A percentile compares a stretch with the other conserved stretches of the same genome.
phyloP scores from a whole-genome alignment of 73 alveolate species.

The Diophrys sp. region DNA sequence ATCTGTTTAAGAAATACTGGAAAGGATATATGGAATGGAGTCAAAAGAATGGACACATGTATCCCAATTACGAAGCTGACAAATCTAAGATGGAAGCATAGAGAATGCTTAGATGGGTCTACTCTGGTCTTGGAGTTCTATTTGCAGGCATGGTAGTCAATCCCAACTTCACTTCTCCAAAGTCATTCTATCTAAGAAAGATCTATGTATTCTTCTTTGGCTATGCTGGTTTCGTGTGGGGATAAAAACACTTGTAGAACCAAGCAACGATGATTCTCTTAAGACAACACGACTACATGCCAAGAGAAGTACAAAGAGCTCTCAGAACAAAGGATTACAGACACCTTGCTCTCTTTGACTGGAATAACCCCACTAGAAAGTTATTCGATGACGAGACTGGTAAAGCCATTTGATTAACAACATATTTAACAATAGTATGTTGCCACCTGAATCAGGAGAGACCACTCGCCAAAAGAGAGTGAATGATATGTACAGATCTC shows the following conservation, averaged over 20 bases:
- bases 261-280: conserved; percentile 27
- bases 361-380: conserved; percentile 57
- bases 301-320: conserved; percentile 52
- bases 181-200: conserved; percentile 47
- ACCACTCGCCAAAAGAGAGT: too few species aligned
- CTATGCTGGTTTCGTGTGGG: conserved; percentile 21
- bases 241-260: conserved; percentile 24
- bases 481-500: too few species aligned
- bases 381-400: conserved; percentile 53
- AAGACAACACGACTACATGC: conserved; percentile 57
- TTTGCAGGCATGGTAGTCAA: conserved; percentile 52
- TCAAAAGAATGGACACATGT: not conserved
- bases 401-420: conserved; percentile 47
- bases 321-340: conserved; percentile 44
- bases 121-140: conserved; percentile 34
- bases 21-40: not conserved
- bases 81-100: not conserved
- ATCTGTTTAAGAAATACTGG: not conserved
- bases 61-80: not conserved
- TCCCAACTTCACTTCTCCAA: conserved; percentile 53
- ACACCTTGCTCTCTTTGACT: conserved; percentile 48
- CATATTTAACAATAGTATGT: too few species aligned
- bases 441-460: too few species aligned
- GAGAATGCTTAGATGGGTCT: not conserved
- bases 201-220: conserved; percentile 20